phyloP scores from a whole-genome alignment of 768 basidiomycete genomes.

The Phallus indusiatus region DNA sequence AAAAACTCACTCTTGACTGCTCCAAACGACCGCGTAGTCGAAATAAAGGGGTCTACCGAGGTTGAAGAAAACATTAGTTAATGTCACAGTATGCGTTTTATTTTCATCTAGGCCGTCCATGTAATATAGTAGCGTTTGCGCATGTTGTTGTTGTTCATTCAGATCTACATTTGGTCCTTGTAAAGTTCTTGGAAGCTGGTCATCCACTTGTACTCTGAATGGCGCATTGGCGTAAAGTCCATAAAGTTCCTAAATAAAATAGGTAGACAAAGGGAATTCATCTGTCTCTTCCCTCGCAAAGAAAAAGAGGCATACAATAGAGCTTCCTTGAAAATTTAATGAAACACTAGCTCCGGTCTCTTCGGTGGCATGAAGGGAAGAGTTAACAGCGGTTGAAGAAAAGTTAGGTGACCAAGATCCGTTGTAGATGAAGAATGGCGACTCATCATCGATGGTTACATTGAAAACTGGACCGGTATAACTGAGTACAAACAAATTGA shows the following conservation, averaged over 20 bases:
- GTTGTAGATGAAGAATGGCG: neutral
- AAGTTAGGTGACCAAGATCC: neutral
- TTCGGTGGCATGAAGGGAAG: neutral
- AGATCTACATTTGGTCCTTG: neutral
- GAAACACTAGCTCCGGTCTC: neutral
- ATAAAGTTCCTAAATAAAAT: neutral
- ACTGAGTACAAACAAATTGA: neutral
- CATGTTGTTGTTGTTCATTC: neutral
- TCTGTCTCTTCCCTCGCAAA: too few relatives aligned
- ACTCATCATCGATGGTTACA: neutral
- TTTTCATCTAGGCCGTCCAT: neutral
- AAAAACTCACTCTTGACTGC: neutral
- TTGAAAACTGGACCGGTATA: neutral
- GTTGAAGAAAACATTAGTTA: neutral
- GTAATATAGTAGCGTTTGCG: conserved; percentile 4
- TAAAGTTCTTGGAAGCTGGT: neutral
- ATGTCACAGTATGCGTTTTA: neutral
- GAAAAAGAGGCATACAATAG: neutral
- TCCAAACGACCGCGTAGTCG: conserved; percentile 4
- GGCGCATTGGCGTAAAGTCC: neutral
- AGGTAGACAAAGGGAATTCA: neutral
- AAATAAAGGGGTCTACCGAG: conserved; percentile 4
- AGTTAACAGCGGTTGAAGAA: neutral
- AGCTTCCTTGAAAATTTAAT: neutral
- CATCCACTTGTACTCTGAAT: neutral